Evolutionary conservation across 257 asterid genomes (phyloP), one percentile per base, ranked within the genome.

Genomic region (Gynochthodes officinalis): DNA sequence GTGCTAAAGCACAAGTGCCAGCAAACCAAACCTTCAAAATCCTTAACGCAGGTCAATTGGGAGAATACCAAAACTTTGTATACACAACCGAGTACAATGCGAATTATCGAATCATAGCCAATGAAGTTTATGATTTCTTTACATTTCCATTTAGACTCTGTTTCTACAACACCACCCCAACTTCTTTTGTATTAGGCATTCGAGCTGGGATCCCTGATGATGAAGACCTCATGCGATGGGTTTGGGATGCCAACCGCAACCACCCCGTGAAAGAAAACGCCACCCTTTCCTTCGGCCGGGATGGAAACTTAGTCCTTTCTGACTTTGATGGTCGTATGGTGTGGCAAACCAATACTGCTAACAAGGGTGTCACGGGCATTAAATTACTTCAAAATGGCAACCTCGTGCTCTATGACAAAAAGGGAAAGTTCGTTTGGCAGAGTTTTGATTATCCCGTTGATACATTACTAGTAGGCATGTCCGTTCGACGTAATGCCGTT

Each of bases 371-470:
- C 60, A 52, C 40, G 0, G 79, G 79, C 37, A 53, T 78, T 30
- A 46, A 48, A 23, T 1, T 78, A 61, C 67, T 67, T 18, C 73
- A 44, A 4, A 64, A 69, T 49, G 82, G 82, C 6, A 78, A 78
- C 71, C 61, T 78, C 4, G 79, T 69, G 13, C 69, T 78, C 12
- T 42, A 68, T 33, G 67, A 74, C n/a, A 55, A 48, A 15, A 70
- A 67, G 23, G 74, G 74, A 25, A 63, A 42, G 1, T 5, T 73
- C 37, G 5, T 74, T 30, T 74, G 82, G 79, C 76, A 79, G 70
- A 74, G 79, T 23, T 78, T 74, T 74, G 79, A 79, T 71, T 42
- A 75, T 40, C 83, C 80, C 2, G 73, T 68, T 15, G 79, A 79
- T 67, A 64, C 67, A 11, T 66, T 79, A 39, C 73, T 70, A 1